Conservation (phyloP, 108 stramenopile genomes). For the Nannochloropsis gaditana region DNA sequence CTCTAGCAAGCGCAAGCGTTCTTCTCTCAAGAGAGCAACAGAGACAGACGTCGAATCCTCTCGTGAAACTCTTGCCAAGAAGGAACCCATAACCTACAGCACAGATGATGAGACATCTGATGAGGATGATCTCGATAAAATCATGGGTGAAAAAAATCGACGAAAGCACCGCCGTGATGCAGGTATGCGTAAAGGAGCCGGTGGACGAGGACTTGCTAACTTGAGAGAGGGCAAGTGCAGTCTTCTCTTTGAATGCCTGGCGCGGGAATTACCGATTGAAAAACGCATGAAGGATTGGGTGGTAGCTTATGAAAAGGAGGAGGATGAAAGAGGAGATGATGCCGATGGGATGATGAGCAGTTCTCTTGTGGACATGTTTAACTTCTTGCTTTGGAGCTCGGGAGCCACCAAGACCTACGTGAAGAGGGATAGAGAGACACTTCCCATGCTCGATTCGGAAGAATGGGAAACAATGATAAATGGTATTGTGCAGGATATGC, state of each 20-base stretch:
- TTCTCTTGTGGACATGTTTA: background rate
- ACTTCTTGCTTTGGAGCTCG: slow-evolving; percentile 6
- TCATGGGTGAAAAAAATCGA: background rate
- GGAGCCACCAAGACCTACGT: background rate
- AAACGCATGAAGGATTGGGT: slow-evolving; percentile 8
- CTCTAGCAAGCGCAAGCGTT: background rate
- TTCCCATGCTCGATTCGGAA: background rate
- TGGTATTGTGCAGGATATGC: slow-evolving; percentile 3
- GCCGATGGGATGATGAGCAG: background rate
- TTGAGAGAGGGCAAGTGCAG: slow-evolving; percentile 14
- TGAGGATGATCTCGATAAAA: background rate
- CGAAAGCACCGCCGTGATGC: background rate
- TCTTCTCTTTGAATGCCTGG: background rate
- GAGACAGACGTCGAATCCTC: background rate
- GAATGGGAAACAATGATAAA: background rate
- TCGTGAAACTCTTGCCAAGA: background rate
- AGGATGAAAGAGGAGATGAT: background rate
- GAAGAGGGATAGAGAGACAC: background rate
- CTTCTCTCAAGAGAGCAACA: background rate
- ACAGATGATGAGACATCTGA: background rate
- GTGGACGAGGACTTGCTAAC: background rate
- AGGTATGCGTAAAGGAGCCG: background rate
- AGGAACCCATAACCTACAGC: background rate
- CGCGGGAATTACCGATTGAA: background rate
- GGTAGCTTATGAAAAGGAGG: background rate